Percentiles rank a stretch among this genome's conserved stretches.
Conservation (phyloP, 768 basidiomycete species). For the Chlorophyllum brunneum region DNA sequence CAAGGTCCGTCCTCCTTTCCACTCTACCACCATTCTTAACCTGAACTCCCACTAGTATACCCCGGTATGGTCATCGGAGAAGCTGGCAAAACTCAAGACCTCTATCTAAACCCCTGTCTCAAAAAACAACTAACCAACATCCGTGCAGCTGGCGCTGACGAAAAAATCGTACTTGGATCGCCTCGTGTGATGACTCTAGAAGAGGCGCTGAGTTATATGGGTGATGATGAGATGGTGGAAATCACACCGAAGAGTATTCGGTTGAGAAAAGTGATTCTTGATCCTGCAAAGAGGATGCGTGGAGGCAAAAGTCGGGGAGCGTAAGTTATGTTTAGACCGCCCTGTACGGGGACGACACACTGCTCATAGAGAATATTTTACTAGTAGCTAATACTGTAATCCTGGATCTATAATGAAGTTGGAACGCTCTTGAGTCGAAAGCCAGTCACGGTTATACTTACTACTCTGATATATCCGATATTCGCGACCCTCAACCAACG, state of each 20-base stretch:
- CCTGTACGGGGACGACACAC: too few relatives aligned
- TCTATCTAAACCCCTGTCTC: conserved; percentile 44
- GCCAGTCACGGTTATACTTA: too few relatives aligned
- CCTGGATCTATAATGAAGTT: too few relatives aligned
- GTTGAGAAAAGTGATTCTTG: conserved; percentile 39
- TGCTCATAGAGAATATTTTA: too few relatives aligned
- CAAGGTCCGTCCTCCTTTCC: conserved; percentile 26
- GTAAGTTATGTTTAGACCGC: too few relatives aligned
- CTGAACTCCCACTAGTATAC: conserved; percentile 30
- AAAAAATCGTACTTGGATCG: conserved; percentile 44
- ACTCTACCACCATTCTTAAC: not conserved
- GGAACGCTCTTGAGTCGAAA: too few relatives aligned
- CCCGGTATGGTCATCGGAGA: conserved; percentile 51
- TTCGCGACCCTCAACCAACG: too few relatives aligned
- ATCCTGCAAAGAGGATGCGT: conserved; percentile 29
- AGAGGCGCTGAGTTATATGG: conserved; percentile 45
- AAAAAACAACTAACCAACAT: conserved; percentile 51
- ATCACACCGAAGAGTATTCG: conserved; percentile 39
- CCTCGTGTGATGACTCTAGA: conserved; percentile 42
- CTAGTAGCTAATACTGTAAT: too few relatives aligned
- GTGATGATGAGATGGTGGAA: conserved; percentile 46
- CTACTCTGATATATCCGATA: too few relatives aligned
- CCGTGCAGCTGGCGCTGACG: conserved; percentile 43
- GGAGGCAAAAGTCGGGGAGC: conserved; percentile 22
- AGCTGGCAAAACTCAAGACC: conserved; percentile 39